Base-by-base conservation (phyloP, 179 eudicot species). In the Silene vulgaris region DNA sequence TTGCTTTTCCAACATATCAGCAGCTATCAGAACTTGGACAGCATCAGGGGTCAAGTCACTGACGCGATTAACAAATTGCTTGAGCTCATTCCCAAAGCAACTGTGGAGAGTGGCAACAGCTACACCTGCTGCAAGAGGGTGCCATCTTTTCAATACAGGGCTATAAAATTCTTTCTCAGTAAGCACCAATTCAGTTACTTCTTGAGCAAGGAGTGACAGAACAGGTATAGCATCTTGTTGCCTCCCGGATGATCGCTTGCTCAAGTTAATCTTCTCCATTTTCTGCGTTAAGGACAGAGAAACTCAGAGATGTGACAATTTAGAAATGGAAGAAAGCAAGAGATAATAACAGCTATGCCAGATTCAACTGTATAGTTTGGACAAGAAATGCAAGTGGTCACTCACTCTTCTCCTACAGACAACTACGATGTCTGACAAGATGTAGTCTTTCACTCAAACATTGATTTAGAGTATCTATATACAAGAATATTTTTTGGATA, bases 1-100 rank as follows among this genome's bases (percentile, higher is more conserved):
- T 80, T 89, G 89, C 78, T 86, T 92, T 82, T 95, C 99, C 85
- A 95, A 77, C 75, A 84, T 89, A 80, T 95, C 96, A 12, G 99
- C 92, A 77, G 96, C 87, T 73, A 90, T 80, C 65, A 95, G 79
- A 64, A 92, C 97, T 84, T 89, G 91, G 72, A 95, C 87, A 73
- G 89, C 85, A 81, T 90, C 96, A 62, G 99, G 99, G 75, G 94
- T 92, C 84, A 95, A 74, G 84, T 95, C 99, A 59, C 72, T 87
- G 4, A 89, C 88, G 50, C 86, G 85, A 40, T 88, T 84, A 29
- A 95, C 89, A 77, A 92, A 95, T 72, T 89, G 86, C 88, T 89
- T 88, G n/a, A 95, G 86, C 80, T 95, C 95, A 71, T 83, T 82
- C 62, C 89, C 89, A 19, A 85, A 95, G 81, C 96, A 95, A 57